These are phyloP conservation scores for Oidium heveae DNA, from an alignment of 2,329 filamentous ascomycete species.

Conservation along the genomic window DNA sequence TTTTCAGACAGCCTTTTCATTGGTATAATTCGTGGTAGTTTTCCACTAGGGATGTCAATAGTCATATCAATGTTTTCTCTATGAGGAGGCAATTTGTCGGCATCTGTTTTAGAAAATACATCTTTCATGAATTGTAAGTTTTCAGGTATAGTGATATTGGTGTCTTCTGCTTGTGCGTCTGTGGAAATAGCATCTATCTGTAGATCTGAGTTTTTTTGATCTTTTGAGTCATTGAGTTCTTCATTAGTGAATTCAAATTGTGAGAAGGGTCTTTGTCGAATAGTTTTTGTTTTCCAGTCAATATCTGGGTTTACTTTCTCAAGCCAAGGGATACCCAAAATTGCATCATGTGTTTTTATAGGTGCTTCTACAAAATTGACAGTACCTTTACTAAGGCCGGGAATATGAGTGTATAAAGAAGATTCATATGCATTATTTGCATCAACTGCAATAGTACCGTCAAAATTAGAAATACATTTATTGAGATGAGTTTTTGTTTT, in stretches of 20 bases:
- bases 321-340: background rate
- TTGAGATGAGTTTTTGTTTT: background rate
- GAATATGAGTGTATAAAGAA: background rate
- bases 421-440: background rate
- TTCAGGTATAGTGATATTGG: background rate
- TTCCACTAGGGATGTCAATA: too few relatives aligned
- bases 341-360: background rate
- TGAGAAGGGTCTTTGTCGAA: background rate
- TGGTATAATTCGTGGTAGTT: background rate
- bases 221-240: background rate
- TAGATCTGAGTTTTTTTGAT: background rate
- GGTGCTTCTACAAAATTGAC: background rate
- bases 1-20: background rate
- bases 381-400: background rate
- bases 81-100: too few relatives aligned
- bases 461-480: background rate
- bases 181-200: background rate
- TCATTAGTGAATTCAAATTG: too few relatives aligned
- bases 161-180: background rate
- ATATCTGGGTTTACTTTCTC: background rate
- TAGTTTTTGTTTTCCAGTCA: background rate
- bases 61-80: too few relatives aligned
- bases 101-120: too few relatives aligned
- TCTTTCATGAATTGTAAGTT: too few relatives aligned
- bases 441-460: background rate